Evolutionary conservation across 805 yeast genomes (phyloP), one percentile per base, ranked within the genome.

Genomic region (Suhomyces kilbournensis): DNA sequence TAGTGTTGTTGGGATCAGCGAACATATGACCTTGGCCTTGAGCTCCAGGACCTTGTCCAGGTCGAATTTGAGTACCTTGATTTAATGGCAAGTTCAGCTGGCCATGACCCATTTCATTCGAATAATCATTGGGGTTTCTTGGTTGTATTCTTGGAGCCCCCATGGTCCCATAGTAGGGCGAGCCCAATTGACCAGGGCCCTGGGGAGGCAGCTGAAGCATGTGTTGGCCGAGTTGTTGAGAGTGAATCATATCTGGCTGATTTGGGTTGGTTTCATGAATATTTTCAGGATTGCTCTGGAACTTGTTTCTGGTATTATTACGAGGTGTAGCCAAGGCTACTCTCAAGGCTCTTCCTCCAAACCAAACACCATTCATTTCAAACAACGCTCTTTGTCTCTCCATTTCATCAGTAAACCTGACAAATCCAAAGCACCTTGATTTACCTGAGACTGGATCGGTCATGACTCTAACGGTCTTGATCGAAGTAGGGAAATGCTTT

Each of bases 251-350:
- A 20, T 62, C 65, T n/a, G 40, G 40, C 30, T 52, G 58, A 14
- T 52, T 59, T 23, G 51, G 50, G 9, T 34, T 23, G 4, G 43
- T 53, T 7, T 49, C 54, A 12, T 44, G 17, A 15, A 4, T 4
- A 25, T 42, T 35, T 22, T 23, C 42, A 8, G 23, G 7, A 7
- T 42, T 25, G 22, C 46, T 49, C 25, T 23, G 46, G 15, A 34
- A 34, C n/a, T 42, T 45, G 44, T 23, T 28, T 39, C 52, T 44
- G 15, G 45, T 40, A 19, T 47, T 35, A 26, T 54, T 81, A 62
- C 90, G 79, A 38, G 94, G 90, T 3, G 92, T 85, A 2, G 96
- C 94, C 45, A 84, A 72, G 1, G 94, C 93, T 4, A 88, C 92
- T 60, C 93, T 72, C 48, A 88, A 73, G 38, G 86, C 85, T 59